Evolutionary conservation across 768 basidiomycete species (phyloP).

Genomic region (Rhodocollybia butyracea): DNA sequence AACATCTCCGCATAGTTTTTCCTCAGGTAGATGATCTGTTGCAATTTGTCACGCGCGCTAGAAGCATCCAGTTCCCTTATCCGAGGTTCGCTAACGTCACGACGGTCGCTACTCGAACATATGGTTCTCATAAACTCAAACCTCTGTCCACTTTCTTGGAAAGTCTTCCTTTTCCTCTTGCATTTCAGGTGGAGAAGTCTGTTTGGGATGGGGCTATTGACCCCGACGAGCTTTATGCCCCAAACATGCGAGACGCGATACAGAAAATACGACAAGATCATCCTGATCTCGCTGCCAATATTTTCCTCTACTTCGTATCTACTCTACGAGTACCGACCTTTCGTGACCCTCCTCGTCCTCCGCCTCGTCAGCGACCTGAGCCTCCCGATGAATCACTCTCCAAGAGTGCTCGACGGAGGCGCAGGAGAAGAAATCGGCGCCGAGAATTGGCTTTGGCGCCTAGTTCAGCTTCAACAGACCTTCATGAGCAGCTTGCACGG

Average conservation of each 20-base stretch:
- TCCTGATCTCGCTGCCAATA: neutral
- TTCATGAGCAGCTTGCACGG: neutral
- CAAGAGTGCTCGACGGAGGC: neutral
- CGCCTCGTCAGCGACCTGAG: neutral
- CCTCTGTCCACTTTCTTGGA: neutral
- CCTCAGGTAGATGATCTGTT: neutral
- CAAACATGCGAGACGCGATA: neutral
- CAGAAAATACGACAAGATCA: neutral
- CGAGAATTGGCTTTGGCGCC: neutral
- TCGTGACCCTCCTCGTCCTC: neutral
- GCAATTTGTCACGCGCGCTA: neutral
- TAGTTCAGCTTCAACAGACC: neutral
- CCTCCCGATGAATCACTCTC: neutral
- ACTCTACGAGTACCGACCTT: neutral
- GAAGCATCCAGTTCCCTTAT: neutral
- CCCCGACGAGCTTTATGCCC: constrained; percentile 2
- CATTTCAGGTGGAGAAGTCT: constrained; percentile 3
- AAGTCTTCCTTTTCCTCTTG: neutral
- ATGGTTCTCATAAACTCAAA: neutral
- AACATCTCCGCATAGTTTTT: neutral
- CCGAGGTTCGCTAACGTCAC: neutral
- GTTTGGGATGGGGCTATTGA: constrained; percentile 1
- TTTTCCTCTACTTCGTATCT: constrained; percentile 3
- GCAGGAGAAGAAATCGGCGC: neutral
- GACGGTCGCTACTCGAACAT: neutral